Evolutionary conservation across 129 eudicot species (phyloP).

Genomic region (Helianthus tuberosus): DNA sequence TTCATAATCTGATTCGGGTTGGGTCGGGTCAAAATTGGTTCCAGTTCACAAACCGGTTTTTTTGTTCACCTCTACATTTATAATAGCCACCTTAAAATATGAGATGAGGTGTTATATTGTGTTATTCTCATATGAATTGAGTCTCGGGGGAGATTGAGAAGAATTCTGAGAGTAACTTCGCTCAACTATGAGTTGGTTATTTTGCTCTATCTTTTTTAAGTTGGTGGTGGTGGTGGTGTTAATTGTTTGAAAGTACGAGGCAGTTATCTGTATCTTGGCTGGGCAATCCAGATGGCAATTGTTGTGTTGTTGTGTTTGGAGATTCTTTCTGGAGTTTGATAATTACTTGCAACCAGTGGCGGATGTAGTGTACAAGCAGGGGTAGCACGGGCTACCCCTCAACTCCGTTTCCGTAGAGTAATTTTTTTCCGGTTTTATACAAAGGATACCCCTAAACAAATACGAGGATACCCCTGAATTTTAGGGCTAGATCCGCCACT

Average conservation of each 20-base stretch:
- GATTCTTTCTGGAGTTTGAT: neutral
- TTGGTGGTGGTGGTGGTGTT: neutral
- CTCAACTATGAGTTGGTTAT: conserved; percentile 25
- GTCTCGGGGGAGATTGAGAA: conserved; percentile 26
- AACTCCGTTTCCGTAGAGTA: too few species aligned
- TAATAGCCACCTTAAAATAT: neutral
- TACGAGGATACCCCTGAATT: too few species aligned
- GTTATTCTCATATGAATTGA: conserved; percentile 26
- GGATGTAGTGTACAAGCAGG: too few species aligned
- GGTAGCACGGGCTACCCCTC: too few species aligned
- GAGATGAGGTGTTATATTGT: conserved; percentile 19
- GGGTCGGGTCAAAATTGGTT: too few species aligned
- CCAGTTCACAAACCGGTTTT: too few species aligned
- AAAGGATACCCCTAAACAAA: too few species aligned
- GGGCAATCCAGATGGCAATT: conserved; percentile 37
- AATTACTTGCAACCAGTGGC: conserved; percentile 8
- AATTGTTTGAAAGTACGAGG: conserved; percentile 14
- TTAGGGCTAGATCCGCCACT: too few species aligned
- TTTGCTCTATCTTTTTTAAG: neutral
- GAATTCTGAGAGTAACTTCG: neutral
- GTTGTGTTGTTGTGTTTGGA: neutral
- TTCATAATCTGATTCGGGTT: too few species aligned
- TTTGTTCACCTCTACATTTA: too few species aligned
- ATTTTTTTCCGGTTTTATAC: too few species aligned
- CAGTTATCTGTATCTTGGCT: conserved; percentile 41